phyloP scores from a whole-genome alignment of 2,329 filamentous ascomycete genomes.

The Phyllachora maydis region DNA sequence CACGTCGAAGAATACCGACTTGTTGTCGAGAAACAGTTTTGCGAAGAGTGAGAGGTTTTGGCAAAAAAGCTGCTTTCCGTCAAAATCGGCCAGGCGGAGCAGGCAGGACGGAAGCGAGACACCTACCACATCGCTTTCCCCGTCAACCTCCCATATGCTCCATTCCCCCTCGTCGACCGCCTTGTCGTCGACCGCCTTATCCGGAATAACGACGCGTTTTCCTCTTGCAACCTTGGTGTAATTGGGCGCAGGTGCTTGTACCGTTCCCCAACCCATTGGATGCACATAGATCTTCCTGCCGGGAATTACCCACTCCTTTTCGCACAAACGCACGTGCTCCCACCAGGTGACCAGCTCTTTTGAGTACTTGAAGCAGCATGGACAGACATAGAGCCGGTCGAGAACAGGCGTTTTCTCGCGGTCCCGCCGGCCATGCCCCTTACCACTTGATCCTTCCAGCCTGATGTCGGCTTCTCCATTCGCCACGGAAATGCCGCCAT shows the following conservation, averaged over 20 bases:
- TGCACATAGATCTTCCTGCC: conserved; percentile 58
- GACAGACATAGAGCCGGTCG: conserved; percentile 65
- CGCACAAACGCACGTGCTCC: conserved; percentile 36
- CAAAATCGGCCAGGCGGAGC: conserved; percentile 1
- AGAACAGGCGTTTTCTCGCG: conserved; percentile 22
- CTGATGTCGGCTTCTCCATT: conserved; percentile 8
- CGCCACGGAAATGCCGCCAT: conserved; percentile 3
- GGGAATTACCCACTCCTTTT: conserved; percentile 26
- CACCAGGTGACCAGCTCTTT: conserved; percentile 37
- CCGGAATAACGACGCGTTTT: conserved; percentile 12
- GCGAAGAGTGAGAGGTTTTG: conserved; percentile 93
- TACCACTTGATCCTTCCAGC: conserved; percentile 9
- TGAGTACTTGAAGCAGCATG: conserved; percentile 86
- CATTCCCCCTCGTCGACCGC: conserved; percentile 47
- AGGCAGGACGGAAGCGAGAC: background rate
- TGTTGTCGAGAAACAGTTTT: conserved; percentile 94
- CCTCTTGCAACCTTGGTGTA: conserved; percentile 14
- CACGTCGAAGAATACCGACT: conserved; percentile 96
- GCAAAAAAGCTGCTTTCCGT: conserved; percentile 46
- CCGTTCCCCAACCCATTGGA: conserved; percentile 21
- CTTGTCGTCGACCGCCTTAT: conserved; percentile 19
- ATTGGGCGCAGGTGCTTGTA: conserved; percentile 13
- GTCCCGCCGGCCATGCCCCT: conserved; percentile 8
- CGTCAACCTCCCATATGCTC: conserved; percentile 83
- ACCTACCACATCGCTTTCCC: conserved; percentile 56